A percentile compares a stretch with the other conserved stretches of the same genome.
These are phyloP conservation scores for Talaromyces ruber DNA, from an alignment of 495 filamentous ascomycete genomes.

Conservation along the genomic window DNA sequence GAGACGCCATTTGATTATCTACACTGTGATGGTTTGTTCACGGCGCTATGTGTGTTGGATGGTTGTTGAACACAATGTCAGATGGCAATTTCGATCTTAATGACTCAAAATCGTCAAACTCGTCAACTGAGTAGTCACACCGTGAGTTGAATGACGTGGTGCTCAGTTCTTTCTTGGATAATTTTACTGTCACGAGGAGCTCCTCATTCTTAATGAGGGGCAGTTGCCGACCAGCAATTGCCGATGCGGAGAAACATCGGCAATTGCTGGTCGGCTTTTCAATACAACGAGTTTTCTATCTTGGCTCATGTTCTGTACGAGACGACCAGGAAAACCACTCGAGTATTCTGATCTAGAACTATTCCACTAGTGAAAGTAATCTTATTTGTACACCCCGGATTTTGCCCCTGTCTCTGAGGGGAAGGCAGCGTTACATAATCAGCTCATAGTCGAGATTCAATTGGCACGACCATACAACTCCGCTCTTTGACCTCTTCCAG, in stretches of 20 bases:
- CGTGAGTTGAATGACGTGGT: background rate
- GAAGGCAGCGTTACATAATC: background rate
- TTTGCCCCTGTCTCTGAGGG: too few species aligned
- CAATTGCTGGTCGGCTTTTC: background rate
- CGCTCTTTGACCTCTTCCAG: background rate
- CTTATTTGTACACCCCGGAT: too few species aligned
- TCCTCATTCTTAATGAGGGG: background rate
- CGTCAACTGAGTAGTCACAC: background rate
- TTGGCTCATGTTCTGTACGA: too few species aligned
- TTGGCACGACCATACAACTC: background rate
- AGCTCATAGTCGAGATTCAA: background rate
- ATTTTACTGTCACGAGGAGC: background rate
- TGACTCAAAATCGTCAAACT: background rate
- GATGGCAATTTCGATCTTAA: background rate
- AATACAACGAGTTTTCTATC: too few species aligned
- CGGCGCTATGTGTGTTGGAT: background rate
- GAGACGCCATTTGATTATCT: slow-evolving; percentile 14
- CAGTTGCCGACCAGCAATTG: slow-evolving; percentile 1
- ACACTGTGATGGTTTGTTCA: background rate
- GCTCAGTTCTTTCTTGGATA: background rate
- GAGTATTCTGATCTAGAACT: background rate
- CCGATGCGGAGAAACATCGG: slow-evolving; percentile 4
- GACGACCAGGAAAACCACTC: background rate
- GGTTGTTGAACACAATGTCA: background rate
- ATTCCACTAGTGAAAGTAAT: background rate